Evolutionary conservation across 345 rosid species (phyloP), one percentile per base, ranked within the genome.

Genomic region (Adansonia digitata): DNA sequence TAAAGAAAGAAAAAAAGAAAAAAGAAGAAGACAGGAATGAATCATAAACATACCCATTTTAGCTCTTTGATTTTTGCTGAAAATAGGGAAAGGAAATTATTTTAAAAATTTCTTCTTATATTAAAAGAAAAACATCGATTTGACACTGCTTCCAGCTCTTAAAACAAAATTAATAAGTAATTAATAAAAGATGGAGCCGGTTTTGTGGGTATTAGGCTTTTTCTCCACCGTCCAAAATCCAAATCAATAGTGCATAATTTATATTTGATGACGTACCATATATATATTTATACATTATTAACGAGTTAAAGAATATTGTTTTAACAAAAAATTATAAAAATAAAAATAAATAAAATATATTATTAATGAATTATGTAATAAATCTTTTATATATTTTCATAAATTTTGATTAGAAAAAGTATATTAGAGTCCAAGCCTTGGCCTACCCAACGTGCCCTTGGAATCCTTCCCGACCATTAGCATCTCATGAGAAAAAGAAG

Each of bases 381-480:
- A n/a, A n/a, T n/a, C n/a, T n/a, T n/a, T n/a, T n/a, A n/a, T n/a
- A n/a, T n/a, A n/a, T n/a, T n/a, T n/a, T n/a, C n/a, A n/a, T 57
- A 49, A 43, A 17, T 43, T 45, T 46, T 9, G 35, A n/a, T 40
- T 57, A 35, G 22, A 48, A 43, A 11, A 61, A 18, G 14, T n/a
- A 4, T 57, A 17, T 34, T 34, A 31, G 1, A 31, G 46, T 42
- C 2, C 0, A 42, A 1, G 2, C 46, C 46, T 8, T 8, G 9
- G 2, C 1, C 0, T 5, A 29, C n/a, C 27, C 8, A 26, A 71
- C 52, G 18, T 51, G 71, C 39, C 39, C 35, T 11, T 24, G 59
- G 72, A 84, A 77, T 72, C 59, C 82, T 72, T 72, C 52, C 82
- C 81, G 75, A 82, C 88, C 80, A 40, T 20, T 7, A 57, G 83